Percentiles rank a stretch among this genome's conserved stretches.
Evolutionary conservation across 179 eudicot species (phyloP).

Genomic region (Spergularia azorica): DNA sequence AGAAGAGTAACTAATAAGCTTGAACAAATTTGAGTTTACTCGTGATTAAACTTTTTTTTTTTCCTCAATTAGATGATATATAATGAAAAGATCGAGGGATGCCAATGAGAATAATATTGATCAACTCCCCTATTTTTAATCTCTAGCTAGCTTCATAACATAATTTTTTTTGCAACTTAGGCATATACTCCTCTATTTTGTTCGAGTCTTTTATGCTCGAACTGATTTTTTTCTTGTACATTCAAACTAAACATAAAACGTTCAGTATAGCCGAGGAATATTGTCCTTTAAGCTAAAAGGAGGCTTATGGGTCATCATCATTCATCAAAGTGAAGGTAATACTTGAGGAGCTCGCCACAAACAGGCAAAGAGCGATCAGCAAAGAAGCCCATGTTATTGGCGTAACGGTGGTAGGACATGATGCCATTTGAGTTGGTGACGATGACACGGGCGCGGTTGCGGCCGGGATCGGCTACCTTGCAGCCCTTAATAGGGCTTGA

Average conservation of each 20-base stretch:
- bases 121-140: background rate
- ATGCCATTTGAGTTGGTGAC: conserved; percentile 66
- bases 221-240: too few species aligned
- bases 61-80: background rate
- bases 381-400: conserved; percentile 68
- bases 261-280: too few species aligned
- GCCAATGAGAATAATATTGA: conserved; percentile 24
- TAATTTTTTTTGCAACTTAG: too few species aligned
- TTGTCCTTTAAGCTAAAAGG: too few species aligned
- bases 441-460: conserved; percentile 54
- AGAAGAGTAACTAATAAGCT: background rate
- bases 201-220: too few species aligned
- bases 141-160: background rate
- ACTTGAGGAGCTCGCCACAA: conserved; percentile 52
- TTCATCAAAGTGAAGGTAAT: conserved; percentile 49
- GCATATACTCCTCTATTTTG: too few species aligned
- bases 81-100: conserved; percentile 2
- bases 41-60: too few species aligned
- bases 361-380: conserved; percentile 45
- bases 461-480: conserved; percentile 36
- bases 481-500: conserved; percentile 53
- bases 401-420: conserved; percentile 42
- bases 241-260: too few species aligned
- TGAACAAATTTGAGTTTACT: too few species aligned
- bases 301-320: conserved; percentile 31